Base-by-base conservation (phyloP, 2,329 filamentous ascomycete genomes). In the Aspergillus neoniger region DNA sequence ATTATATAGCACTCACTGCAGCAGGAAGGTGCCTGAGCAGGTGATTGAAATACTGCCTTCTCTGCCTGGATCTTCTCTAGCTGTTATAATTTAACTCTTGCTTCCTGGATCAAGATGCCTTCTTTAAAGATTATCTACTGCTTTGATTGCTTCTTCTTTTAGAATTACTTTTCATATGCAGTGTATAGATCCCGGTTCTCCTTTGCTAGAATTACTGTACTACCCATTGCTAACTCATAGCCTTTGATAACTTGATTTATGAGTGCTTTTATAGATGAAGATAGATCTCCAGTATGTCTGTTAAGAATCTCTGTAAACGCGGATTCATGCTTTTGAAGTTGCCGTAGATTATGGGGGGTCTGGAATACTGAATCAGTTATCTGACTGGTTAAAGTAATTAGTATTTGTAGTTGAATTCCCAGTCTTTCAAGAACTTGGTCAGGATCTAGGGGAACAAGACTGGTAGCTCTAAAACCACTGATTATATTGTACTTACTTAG, bases 31-130 rank as follows among this genome's bases (percentile, higher is more conserved):
- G 1, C 4, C 2, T 1, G 4, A 10, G 10, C 10, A 32, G 3
- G 1, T 32, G 4, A 3, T 32, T 32, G 1, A 12, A 4, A 32
- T 32, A 4, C 1, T 32, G 0, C 0, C 5, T 12, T 5, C 3
- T 32, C 4, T 32, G 4, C 1, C 4, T 32, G 1, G 4, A 32
- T 32, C 28, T 32, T 1, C 9, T 32, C 1, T 32, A 32, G 30
- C 3, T 32, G 4, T 9, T 32, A 4, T 32, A 12, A 1, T 32
- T 32, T 1, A 32, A 4, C 10, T 32, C 30, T 32, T 32, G 1
- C 1, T 32, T 32, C 1, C 30, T 32, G 4, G 30, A 32, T 32
- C 5, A 5, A 32, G 9, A 32, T 32, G 3, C 1, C 12, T 12
- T 12, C 4, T 32, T 32, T 32, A 14, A 32, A 32, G 3, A 32